Percentiles rank a stretch among this genome's conserved stretches.
Evolutionary conservation across 257 asterid genomes (phyloP).

Genomic region (Rubia yunnanensis): DNA sequence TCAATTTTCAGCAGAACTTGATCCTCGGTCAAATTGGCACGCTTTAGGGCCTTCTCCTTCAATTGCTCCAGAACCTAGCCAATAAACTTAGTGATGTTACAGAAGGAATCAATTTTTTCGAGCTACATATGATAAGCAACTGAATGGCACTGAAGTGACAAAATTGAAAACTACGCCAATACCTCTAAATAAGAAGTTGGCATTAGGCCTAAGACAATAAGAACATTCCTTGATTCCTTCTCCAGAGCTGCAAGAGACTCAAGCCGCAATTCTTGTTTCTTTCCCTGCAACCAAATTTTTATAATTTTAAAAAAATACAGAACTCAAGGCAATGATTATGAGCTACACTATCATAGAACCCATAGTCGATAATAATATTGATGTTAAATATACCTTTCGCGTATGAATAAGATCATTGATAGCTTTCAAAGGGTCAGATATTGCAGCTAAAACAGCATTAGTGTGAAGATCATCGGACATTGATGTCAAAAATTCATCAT

Average conservation of each 20-base stretch:
- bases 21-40: conserved; percentile 65
- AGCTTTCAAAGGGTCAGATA: conserved; percentile 79
- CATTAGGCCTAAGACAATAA: conserved; percentile 60
- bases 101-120: not conserved
- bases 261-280: conserved; percentile 61
- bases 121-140: not conserved
- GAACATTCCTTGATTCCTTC: conserved; percentile 40
- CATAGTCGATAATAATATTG: not conserved
- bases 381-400: conserved; percentile 49
- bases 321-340: not conserved
- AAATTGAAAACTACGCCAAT: conserved; percentile 5
- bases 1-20: conserved; percentile 40
- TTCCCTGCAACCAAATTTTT: conserved; percentile 55
- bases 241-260: conserved; percentile 77
- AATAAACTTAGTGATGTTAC: not conserved
- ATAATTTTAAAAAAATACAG: not conserved
- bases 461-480: conserved; percentile 94
- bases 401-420: conserved; percentile 90
- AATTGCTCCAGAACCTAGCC: conserved; percentile 63
- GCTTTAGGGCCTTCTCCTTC: conserved; percentile 59
- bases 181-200: conserved; percentile 74
- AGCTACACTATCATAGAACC: not conserved
- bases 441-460: conserved; percentile 76
- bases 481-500: conserved; percentile 55
- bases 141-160: not conserved